Evolutionary conservation across 2,329 filamentous ascomycete species (phyloP), one percentile per base, ranked within the genome.

Genomic region (Fusarium sp.): DNA sequence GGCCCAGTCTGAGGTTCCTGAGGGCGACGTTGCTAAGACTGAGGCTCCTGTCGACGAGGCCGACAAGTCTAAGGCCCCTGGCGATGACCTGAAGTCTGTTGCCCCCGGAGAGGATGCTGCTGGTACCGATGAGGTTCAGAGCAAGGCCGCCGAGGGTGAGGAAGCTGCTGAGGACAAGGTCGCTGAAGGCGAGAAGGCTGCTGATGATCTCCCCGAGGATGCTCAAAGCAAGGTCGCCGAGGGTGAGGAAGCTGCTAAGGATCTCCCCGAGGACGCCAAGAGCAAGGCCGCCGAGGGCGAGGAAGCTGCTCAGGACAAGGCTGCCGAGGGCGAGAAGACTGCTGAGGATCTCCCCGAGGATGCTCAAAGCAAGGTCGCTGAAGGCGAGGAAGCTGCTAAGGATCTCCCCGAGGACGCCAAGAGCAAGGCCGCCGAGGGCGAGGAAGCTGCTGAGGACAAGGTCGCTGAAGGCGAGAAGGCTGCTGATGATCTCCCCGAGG

Each of bases 61-160:
- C n/a, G 62, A 55, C 22, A 66, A 72, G 58, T 72, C 65, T 9
- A 72, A 73, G 56, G 38, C 70, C 22, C 29, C 65, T 27, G 68
- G 67, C 16, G 68, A 73, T 11, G 60, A 62, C 25, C 29, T 72
- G 80, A 89, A 89, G 77, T 77, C 82, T 11, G 87, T 87, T 75
- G 72, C 66, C 40, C 71, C 68, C 0, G 71, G 68, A 9, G 66
- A 71, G 47, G 77, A 81, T 4, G 76, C 81, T 6, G 57, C 59
- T n/a, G 63, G 63, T n/a, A 80, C 78, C 32, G 77, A 67, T 7
- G 66, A 70, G n/a, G 47, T 49, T 8, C 38, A 69, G 53, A 42
- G 24, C 24, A 66, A 81, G n/a, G 75, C 56, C 18, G 55, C 38
- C 8, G 50, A 64, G 8, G 56, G 59, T 1, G 58, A 70, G 14